Evolutionary conservation across 1,139 yeast species (phyloP).

Genomic region (Debaryomyces singareniensis): DNA sequence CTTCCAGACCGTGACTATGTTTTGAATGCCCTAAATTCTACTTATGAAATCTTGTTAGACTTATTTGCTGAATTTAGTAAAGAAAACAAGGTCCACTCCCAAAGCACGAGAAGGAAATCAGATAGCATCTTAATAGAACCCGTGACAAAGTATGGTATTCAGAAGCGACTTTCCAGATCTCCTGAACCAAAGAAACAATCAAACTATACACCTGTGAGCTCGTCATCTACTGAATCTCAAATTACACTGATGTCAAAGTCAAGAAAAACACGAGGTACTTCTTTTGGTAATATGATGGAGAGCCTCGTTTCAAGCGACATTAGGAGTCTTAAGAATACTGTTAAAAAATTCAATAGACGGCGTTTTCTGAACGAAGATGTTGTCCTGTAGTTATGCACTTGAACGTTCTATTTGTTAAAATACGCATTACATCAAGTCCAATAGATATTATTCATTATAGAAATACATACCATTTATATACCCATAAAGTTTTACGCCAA

Average conservation of each 20-base stretch:
- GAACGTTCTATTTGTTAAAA: too few relatives aligned
- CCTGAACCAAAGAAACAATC: not conserved
- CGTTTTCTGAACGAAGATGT: slow-evolving; percentile 16
- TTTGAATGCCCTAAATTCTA: slow-evolving; percentile 16
- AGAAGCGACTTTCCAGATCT: not conserved
- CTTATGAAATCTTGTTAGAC: slow-evolving; percentile 28
- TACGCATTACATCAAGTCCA: too few relatives aligned
- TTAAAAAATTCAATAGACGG: slow-evolving; percentile 20
- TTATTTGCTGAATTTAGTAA: slow-evolving; percentile 28
- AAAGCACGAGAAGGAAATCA: not conserved
- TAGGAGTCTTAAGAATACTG: slow-evolving; percentile 18
- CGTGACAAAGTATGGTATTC: too few relatives aligned
- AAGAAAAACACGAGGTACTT: slow-evolving; percentile 14
- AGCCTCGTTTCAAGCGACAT: slow-evolving; percentile 13
- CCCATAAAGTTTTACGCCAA: too few relatives aligned
- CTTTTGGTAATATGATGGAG: slow-evolving; percentile 17
- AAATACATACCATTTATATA: too few relatives aligned
- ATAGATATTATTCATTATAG: too few relatives aligned
- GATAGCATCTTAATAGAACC: not conserved
- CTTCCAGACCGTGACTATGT: slow-evolving; percentile 11
- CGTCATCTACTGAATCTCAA: not conserved
- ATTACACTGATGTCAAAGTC: not conserved
- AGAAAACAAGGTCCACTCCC: slow-evolving; percentile 9
- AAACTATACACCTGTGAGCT: not conserved
- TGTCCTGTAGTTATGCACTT: too few relatives aligned